Conservation (phyloP, 2,329 filamentous ascomycete genomes). For the Uncinocarpus reesii region DNA sequence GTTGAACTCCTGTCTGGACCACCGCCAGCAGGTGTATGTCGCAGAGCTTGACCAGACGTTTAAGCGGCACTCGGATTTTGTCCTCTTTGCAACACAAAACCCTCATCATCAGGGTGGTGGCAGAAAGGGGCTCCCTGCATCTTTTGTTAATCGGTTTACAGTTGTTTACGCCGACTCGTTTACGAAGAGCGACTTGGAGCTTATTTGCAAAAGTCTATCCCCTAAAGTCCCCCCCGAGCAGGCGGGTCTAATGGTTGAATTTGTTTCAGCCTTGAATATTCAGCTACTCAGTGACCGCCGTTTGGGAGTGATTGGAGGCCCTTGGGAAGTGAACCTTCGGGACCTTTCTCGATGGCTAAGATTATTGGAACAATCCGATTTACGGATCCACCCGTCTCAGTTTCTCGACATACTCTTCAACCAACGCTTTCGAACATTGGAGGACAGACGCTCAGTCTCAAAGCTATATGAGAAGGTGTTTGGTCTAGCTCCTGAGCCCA, state of each 20-base stretch:
- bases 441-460: slow-evolving; percentile 57
- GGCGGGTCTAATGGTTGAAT: slow-evolving; percentile 60
- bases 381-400: slow-evolving; percentile 56
- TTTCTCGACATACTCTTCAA: slow-evolving; percentile 73
- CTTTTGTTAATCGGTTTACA: slow-evolving; percentile 96
- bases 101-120: slow-evolving; percentile 95
- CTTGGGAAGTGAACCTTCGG: slow-evolving; percentile 93
- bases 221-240: slow-evolving; percentile 50
- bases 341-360: slow-evolving; percentile 83
- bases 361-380: slow-evolving; percentile 52
- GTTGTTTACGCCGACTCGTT: slow-evolving; percentile 95
- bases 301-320: slow-evolving; percentile 53
- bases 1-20: slow-evolving; percentile 90
- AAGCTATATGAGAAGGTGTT: slow-evolving; percentile 59
- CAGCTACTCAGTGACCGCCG: slow-evolving; percentile 50
- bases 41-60: slow-evolving; percentile 93
- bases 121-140: slow-evolving; percentile 83
- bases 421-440: slow-evolving; percentile 70
- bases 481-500: slow-evolving; percentile 37
- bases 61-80: slow-evolving; percentile 75
- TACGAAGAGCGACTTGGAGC: slow-evolving; percentile 63
- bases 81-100: slow-evolving; percentile 95
- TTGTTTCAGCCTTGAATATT: slow-evolving; percentile 69
- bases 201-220: slow-evolving; percentile 73
- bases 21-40: slow-evolving; percentile 89